These are phyloP conservation scores for Apiospora hydei DNA, from an alignment of 2,329 filamentous ascomycete genomes.

Conservation along the genomic window DNA sequence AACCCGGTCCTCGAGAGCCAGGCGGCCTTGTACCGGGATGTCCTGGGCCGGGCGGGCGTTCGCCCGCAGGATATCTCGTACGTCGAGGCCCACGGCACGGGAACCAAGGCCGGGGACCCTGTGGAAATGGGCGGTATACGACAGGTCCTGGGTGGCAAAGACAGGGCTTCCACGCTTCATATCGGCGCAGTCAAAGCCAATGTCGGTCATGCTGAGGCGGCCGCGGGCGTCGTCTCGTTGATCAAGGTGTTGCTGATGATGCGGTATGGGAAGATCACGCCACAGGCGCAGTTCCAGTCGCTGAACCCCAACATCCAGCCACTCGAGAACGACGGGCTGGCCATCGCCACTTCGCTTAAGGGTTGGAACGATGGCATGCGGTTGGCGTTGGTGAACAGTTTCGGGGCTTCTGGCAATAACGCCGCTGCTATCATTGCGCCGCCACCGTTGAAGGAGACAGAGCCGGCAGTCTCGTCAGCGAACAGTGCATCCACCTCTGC, in stretches of 20 bases:
- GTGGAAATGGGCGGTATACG: not conserved
- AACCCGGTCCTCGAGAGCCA: slow-evolving; percentile 39
- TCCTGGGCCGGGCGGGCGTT: slow-evolving; percentile 25
- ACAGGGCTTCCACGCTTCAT: not conserved
- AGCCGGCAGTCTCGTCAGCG: not conserved
- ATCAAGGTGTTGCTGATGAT: slow-evolving; percentile 40
- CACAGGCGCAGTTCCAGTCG: slow-evolving; percentile 33
- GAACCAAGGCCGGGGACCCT: slow-evolving; percentile 40
- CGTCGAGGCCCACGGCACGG: slow-evolving; percentile 55
- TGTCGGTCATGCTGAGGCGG: slow-evolving; percentile 37
- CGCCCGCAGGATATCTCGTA: not conserved
- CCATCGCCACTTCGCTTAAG: not conserved
- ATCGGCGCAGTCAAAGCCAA: slow-evolving; percentile 37
- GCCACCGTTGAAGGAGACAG: not conserved
- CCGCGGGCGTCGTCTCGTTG: slow-evolving; percentile 38
- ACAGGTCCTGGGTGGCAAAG: not conserved
- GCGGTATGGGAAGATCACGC: slow-evolving; percentile 32
- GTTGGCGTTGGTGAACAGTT: slow-evolving; percentile 29
- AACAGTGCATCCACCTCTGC: not conserved
- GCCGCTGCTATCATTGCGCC: slow-evolving; percentile 27
- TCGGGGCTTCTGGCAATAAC: slow-evolving; percentile 31
- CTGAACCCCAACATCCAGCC: slow-evolving; percentile 38
- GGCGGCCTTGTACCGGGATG: slow-evolving; percentile 37
- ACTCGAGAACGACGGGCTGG: not conserved
- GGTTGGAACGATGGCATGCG: not conserved